phyloP scores from a whole-genome alignment of 805 yeast genomes.

The Barnettozyma wickerhamii region DNA sequence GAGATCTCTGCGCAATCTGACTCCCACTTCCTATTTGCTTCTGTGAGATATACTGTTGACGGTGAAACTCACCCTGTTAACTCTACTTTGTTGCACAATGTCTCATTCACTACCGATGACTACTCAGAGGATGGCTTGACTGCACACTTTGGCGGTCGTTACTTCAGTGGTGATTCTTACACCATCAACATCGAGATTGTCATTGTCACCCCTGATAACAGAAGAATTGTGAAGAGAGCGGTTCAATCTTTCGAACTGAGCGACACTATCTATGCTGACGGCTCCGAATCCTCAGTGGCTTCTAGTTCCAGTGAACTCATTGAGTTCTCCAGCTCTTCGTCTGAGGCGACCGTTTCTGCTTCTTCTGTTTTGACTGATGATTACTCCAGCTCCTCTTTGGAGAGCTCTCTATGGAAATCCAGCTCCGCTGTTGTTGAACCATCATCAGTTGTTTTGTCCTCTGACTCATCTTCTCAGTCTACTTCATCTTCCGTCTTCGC shows the following conservation, averaged over 20 bases:
- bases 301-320: too few relatives aligned
- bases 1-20: neutral
- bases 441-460: too few relatives aligned
- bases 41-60: slow-evolving; percentile 1
- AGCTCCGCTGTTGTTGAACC: too few relatives aligned
- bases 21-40: neutral
- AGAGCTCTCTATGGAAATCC: too few relatives aligned
- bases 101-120: neutral
- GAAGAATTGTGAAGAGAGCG: slow-evolving; percentile 10
- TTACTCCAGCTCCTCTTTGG: too few relatives aligned
- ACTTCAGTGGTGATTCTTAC: slow-evolving; percentile 2
- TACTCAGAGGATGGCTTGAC: neutral
- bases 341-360: neutral
- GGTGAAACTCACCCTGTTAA: neutral
- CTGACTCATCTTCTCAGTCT: neutral
- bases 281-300: neutral
- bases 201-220: slow-evolving; percentile 17
- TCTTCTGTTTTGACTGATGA: neutral
- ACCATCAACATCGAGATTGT: slow-evolving; percentile 1
- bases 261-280: slow-evolving; percentile 6
- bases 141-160: slow-evolving; percentile 5
- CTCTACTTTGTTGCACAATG: neutral
- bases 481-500: neutral
- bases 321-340: neutral
- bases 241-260: slow-evolving; percentile 1